A percentile compares a stretch with the other conserved stretches of the same genome.
These are phyloP conservation scores for Diplodia seriata DNA, from an alignment of 2,329 filamentous ascomycete species.

Conservation along the genomic window DNA sequence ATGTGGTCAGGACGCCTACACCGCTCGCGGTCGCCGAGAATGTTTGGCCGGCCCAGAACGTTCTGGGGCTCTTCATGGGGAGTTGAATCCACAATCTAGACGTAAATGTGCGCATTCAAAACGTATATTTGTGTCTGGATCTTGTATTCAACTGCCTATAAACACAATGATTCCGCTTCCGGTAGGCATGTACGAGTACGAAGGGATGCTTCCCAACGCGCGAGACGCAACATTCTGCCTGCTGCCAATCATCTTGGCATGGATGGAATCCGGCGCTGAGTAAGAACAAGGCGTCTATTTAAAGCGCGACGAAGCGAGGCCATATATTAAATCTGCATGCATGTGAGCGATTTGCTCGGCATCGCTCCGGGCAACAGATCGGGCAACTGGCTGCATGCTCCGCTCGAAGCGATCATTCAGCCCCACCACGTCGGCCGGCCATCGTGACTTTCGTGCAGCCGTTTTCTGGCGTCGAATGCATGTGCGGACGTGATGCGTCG, in stretches of 20 bases:
- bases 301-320: not conserved
- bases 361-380: not conserved
- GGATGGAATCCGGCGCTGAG: not conserved
- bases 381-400: conserved; percentile 16
- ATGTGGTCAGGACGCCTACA: conserved; percentile 8
- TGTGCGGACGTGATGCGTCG: not conserved
- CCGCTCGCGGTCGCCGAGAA: not conserved
- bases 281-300: not conserved
- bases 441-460: not conserved
- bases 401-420: not conserved
- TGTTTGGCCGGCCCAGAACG: conserved; percentile 3
- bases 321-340: conserved; percentile 7
- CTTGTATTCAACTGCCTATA: no score
- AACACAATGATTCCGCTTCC: not conserved
- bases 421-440: not conserved
- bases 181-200: not conserved
- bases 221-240: not conserved
- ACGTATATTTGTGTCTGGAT: no score
- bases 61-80: not conserved
- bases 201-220: not conserved
- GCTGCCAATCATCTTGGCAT: not conserved
- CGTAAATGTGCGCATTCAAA: no score
- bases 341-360: conserved; percentile 13
- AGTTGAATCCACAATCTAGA: no score
- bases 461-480: not conserved